These are phyloP conservation scores for Solanum stenotomum DNA, from an alignment of 257 asterid species.

Conservation along the genomic window DNA sequence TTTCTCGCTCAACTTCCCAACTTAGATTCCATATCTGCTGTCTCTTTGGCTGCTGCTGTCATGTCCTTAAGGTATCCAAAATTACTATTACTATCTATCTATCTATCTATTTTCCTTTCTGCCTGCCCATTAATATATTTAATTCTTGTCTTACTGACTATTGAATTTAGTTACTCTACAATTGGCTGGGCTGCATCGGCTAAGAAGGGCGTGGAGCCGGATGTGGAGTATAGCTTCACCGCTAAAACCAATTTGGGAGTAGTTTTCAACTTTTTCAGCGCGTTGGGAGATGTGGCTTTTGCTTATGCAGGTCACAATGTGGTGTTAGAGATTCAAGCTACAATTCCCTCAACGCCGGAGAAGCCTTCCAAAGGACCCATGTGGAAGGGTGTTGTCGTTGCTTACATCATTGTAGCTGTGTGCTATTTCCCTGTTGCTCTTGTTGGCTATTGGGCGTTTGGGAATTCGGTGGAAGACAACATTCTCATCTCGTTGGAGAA, in stretches of 20 bases:
- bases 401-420: constrained; percentile 73
- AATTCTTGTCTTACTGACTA: background rate
- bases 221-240: constrained; percentile 50
- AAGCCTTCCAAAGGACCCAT: constrained; percentile 84
- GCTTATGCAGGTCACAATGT: constrained; percentile 98
- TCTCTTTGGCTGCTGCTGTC: constrained; percentile 6
- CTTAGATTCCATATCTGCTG: background rate
- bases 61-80: background rate
- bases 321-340: constrained; percentile 88
- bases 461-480: constrained; percentile 48
- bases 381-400: constrained; percentile 96
- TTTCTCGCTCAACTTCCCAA: constrained; percentile 12
- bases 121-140: background rate
- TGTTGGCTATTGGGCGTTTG: constrained; percentile 64
- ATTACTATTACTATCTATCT: background rate
- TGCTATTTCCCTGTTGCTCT: constrained; percentile 96
- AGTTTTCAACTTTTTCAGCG: constrained; percentile 67
- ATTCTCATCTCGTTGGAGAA: constrained; percentile 42
- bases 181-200: constrained; percentile 41
- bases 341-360: constrained; percentile 85
- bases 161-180: constrained; percentile 30
- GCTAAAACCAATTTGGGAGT: constrained; percentile 40
- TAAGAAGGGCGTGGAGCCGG: constrained; percentile 29
- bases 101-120: background rate
- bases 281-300: constrained; percentile 81